Evolutionary conservation across 116 monocot genomes (phyloP), one percentile per base, ranked within the genome.

Genomic region (Trichopus zeylanicus): DNA sequence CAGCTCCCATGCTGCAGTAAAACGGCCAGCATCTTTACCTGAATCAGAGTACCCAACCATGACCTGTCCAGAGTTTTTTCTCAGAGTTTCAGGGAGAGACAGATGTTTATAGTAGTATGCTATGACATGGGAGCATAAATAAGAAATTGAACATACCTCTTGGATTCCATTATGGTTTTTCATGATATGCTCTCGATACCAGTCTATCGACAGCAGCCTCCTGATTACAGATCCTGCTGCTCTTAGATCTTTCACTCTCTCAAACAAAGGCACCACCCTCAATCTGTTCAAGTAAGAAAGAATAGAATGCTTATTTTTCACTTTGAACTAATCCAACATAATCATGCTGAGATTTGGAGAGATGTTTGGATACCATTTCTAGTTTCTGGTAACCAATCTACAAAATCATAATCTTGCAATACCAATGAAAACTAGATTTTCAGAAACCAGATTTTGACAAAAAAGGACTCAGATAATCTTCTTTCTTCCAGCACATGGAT

Each of bases 1-100:
- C 55, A 93, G 67, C 59, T 93, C 93, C 93, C 93, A 93, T 32
- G 88, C 93, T 6, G 93, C 93, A 16, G 93, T 79, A 32, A 88
- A 93, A 25, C 93, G 78, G 15, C 93, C 93, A 6, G 93, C 93
- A 73, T 93, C 88, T 74, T 93, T 93, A 61, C 93, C 93, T 34
- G 93, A 93, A 73, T 93, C 93, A 16, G 93, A 93, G 53, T 93
- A 93, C 24, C 93, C 93, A 37, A 93, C 93, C 88, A 88, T 93
- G 22, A 87, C 87, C 87, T 83, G 62, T 47, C n/a, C 48, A 10
- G 16, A 39, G 16, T n/a, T n/a, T n/a, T n/a, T n/a, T n/a, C n/a
- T n/a, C n/a, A n/a, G n/a, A n/a, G n/a, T n/a, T n/a, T n/a, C n/a
- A n/a, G n/a, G n/a, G n/a, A n/a, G n/a, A n/a, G n/a, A n/a, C n/a